These are phyloP conservation scores for Cordia subcordata DNA, from an alignment of 257 asterid genomes.

Conservation along the genomic window DNA sequence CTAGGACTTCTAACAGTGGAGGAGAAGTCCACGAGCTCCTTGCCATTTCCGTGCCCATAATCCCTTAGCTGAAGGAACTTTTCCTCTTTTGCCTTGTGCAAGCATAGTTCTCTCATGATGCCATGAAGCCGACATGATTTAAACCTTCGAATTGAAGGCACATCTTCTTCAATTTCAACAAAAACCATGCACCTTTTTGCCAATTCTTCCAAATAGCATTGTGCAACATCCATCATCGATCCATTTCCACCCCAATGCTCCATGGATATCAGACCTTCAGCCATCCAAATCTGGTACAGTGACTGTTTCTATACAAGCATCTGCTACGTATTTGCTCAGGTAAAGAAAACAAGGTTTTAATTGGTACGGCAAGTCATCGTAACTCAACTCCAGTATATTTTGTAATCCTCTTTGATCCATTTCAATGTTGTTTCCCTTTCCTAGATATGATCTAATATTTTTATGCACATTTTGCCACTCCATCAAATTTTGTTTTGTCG, in stretches of 20 bases:
- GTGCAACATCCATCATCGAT: neutral
- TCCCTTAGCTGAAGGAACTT: neutral
- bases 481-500: neutral
- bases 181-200: neutral
- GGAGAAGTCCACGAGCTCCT: neutral
- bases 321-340: conserved; percentile 1
- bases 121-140: conserved; percentile 1
- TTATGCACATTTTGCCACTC: conserved; percentile 6
- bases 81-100: conserved; percentile 4
- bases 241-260: neutral
- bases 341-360: conserved; percentile 18
- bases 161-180: neutral
- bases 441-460: neutral
- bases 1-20: neutral
- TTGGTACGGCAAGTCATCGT: conserved; percentile 13
- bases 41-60: neutral
- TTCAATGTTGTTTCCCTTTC: neutral
- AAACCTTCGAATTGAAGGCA: neutral
- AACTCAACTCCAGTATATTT: neutral
- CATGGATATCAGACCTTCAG: neutral
- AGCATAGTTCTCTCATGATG: neutral
- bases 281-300: neutral
- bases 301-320: neutral
- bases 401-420: neutral
- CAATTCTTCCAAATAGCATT: neutral